phyloP scores from a whole-genome alignment of 768 basidiomycete genomes.

The Krasilnikovozyma curviuscula region DNA sequence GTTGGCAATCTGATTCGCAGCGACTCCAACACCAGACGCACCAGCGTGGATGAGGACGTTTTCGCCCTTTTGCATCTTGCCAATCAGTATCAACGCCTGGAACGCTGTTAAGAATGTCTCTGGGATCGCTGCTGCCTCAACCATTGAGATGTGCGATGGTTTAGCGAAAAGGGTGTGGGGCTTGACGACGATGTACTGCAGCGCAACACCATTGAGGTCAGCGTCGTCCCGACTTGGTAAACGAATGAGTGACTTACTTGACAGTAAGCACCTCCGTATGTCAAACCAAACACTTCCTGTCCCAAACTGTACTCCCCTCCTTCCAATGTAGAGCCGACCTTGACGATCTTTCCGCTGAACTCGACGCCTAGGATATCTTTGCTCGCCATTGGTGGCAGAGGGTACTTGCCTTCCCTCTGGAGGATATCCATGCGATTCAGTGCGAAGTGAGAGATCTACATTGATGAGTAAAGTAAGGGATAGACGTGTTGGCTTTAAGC shows the following conservation, averaged over 20 bases:
- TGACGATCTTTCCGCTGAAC: constrained; percentile 49
- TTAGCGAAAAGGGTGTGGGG: too few relatives aligned
- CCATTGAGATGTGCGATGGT: too few relatives aligned
- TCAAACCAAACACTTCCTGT: constrained; percentile 59
- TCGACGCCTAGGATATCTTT: constrained; percentile 60
- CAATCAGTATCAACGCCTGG: constrained; percentile 46
- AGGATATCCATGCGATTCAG: constrained; percentile 67
- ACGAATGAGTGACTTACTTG: too few relatives aligned
- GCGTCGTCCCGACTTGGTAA: too few relatives aligned
- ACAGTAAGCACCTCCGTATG: too few relatives aligned
- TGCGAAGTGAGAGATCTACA: constrained; percentile 35
- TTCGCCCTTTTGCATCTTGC: constrained; percentile 46
- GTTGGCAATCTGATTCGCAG: constrained; percentile 73
- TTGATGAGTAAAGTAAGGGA: not conserved
- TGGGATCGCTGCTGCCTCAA: too few relatives aligned
- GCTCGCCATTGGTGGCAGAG: constrained; percentile 48
- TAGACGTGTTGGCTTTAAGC: not conserved
- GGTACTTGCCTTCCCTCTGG: constrained; percentile 35
- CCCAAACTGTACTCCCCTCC: constrained; percentile 40
- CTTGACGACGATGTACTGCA: too few relatives aligned
- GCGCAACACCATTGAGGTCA: too few relatives aligned
- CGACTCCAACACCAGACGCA: constrained; percentile 72
- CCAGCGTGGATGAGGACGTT: constrained; percentile 75
- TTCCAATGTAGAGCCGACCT: constrained; percentile 36
- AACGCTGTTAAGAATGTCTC: too few relatives aligned